phyloP scores from a whole-genome alignment of 768 basidiomycete genomes.

The Leccinum arenicola region DNA sequence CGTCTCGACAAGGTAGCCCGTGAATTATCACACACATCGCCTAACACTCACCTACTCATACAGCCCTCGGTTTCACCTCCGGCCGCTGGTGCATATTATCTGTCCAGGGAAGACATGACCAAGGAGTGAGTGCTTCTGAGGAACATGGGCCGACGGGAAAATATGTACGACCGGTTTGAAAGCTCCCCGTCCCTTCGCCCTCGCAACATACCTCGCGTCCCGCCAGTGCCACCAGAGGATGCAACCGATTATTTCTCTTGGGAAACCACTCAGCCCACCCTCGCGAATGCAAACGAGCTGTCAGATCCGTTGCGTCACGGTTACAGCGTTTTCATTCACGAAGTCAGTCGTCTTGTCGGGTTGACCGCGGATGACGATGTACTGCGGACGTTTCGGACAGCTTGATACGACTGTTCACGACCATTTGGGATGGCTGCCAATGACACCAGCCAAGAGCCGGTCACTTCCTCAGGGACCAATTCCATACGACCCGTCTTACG shows the following conservation, averaged over 20 bases:
- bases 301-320: constrained; percentile 11
- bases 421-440: not conserved
- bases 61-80: not conserved
- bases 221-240: not conserved
- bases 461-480: not conserved
- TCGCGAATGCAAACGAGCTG: not conserved
- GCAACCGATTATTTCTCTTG: constrained; percentile 14
- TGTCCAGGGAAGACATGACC: constrained; percentile 15
- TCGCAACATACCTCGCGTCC: not conserved
- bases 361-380: constrained; percentile 17
- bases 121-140: constrained; percentile 16
- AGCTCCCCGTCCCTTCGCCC: constrained; percentile 7
- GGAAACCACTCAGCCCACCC: constrained; percentile 9
- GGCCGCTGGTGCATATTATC: not conserved
- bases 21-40: not conserved
- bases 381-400: not conserved
- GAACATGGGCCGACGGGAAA: constrained; percentile 11
- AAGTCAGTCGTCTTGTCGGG: constrained; percentile 32
- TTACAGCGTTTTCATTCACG: constrained; percentile 30
- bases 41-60: constrained; percentile 4
- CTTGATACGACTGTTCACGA: not conserved
- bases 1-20: constrained; percentile 4
- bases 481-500: not conserved
- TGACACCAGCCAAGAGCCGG: not conserved
- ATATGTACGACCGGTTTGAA: constrained; percentile 7